phyloP scores from a whole-genome alignment of 257 asterid genomes.

The Ligustrum vulgare region DNA sequence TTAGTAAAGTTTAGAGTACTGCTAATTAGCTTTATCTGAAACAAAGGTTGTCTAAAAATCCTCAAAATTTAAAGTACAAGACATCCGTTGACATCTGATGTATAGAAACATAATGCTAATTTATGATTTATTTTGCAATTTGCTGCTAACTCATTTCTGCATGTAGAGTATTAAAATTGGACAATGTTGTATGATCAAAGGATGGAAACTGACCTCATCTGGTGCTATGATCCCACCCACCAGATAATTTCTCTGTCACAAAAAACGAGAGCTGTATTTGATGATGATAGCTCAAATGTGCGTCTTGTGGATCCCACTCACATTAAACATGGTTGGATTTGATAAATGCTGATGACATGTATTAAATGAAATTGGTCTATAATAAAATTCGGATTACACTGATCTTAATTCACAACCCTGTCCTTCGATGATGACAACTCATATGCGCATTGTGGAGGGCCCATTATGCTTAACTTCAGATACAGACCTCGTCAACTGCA shows the following conservation, averaged over 20 bases:
- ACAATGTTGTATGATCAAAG: too few relatives aligned
- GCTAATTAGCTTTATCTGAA: not conserved
- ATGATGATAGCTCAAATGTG: not conserved
- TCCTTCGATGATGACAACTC: not conserved
- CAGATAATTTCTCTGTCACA: not conserved
- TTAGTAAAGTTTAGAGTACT: too few relatives aligned
- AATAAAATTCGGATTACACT: not conserved
- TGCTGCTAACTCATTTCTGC: not conserved
- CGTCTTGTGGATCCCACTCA: not conserved
- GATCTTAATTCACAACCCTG: not conserved
- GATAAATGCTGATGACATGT: not conserved
- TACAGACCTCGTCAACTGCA: not conserved
- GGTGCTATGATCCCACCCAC: too few relatives aligned
- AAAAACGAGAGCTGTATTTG: not conserved
- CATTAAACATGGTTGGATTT: not conserved
- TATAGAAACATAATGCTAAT: too few relatives aligned
- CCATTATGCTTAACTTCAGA: not conserved
- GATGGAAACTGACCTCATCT: too few relatives aligned
- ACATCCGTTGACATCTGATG: not conserved
- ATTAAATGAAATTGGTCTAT: conserved; percentile 19
- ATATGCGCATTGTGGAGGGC: not conserved
- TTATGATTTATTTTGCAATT: not conserved
- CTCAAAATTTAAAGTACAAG: not conserved
- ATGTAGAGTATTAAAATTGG: too few relatives aligned
- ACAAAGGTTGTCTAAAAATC: too few relatives aligned